Evolutionary conservation across 208 protist species (phyloP).

Genomic region (Wallacemonas collosoma): DNA sequence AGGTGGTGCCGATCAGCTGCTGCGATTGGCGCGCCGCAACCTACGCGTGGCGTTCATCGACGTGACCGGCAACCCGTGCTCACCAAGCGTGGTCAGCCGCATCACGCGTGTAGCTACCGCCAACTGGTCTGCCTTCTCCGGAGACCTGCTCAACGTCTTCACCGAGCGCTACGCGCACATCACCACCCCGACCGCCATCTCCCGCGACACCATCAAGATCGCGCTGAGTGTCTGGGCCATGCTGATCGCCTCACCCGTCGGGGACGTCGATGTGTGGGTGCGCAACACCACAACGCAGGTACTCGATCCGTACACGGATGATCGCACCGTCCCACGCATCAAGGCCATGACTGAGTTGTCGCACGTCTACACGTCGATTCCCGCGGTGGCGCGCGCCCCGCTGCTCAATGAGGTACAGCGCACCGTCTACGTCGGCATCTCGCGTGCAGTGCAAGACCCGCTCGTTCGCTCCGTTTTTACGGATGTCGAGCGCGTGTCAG

Average conservation of each 20-base stretch:
- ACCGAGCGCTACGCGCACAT: slow-evolving; percentile 56
- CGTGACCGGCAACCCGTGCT: slow-evolving; percentile 58
- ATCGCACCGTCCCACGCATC: slow-evolving; percentile 25
- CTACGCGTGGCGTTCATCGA: slow-evolving; percentile 45
- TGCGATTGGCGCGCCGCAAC: slow-evolving; percentile 74
- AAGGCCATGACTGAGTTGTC: slow-evolving; percentile 37
- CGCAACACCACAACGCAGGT: slow-evolving; percentile 63
- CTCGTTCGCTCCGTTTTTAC: slow-evolving; percentile 75
- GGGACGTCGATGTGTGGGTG: slow-evolving; percentile 65
- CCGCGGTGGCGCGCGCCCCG: slow-evolving; percentile 61
- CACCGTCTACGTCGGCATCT: slow-evolving; percentile 68
- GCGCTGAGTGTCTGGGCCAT: slow-evolving; percentile 80
- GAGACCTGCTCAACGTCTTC: slow-evolving; percentile 76
- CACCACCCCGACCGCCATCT: slow-evolving; percentile 47
- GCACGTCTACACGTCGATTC: slow-evolving; percentile 38
- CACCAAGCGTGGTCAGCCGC: slow-evolving; percentile 40
- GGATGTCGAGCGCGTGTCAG: slow-evolving; percentile 39
- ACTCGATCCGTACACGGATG: slow-evolving; percentile 36
- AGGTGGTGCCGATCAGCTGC: slow-evolving; percentile 67
- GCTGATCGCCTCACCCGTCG: slow-evolving; percentile 61
- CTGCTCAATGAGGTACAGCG: slow-evolving; percentile 82
- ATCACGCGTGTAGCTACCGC: slow-evolving; percentile 33
- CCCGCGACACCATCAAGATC: slow-evolving; percentile 42
- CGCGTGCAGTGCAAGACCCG: slow-evolving; percentile 52
- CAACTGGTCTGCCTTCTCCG: slow-evolving; percentile 37